A percentile compares a stretch with the other conserved stretches of the same genome.
phyloP scores from a whole-genome alignment of 805 yeast species.

The Metschnikowia similis region DNA sequence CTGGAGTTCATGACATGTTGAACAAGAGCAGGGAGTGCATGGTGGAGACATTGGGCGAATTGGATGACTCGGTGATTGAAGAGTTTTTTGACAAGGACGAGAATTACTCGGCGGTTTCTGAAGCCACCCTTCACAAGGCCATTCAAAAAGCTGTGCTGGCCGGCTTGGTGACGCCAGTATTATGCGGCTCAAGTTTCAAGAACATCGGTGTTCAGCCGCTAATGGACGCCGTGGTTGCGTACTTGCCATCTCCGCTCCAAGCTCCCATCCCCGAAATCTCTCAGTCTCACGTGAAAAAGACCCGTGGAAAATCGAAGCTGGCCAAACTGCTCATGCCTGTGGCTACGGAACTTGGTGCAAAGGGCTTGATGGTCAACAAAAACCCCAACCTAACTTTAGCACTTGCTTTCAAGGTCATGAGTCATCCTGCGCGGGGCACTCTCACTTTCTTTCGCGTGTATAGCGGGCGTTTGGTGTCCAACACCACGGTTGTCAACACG shows the following conservation, averaged over 20 bases:
- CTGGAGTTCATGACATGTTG: constrained; percentile 45
- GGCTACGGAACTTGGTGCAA: constrained; percentile 36
- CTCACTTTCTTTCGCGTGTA: constrained; percentile 87
- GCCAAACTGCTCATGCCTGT: constrained; percentile 15
- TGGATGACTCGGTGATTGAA: constrained; percentile 74
- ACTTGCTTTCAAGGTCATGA: constrained; percentile 85
- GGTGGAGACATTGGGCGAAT: constrained; percentile 79
- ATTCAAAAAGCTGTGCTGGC: constrained; percentile 60
- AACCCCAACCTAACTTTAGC: constrained; percentile 67
- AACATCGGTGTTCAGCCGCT: constrained; percentile 95
- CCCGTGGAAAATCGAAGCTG: constrained; percentile 16
- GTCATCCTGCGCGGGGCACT: constrained; percentile 77
- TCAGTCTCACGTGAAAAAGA: constrained; percentile 14
- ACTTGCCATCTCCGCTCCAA: constrained; percentile 79
- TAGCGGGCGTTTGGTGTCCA: constrained; percentile 67
- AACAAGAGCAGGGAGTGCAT: constrained; percentile 62
- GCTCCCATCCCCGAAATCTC: constrained; percentile 51
- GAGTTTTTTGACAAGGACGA: constrained; percentile 68
- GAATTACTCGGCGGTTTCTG: constrained; percentile 64
- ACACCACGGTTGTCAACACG: constrained; percentile 61
- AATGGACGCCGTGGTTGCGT: constrained; percentile 63
- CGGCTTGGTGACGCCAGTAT: constrained; percentile 64
- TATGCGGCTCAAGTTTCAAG: constrained; percentile 89
- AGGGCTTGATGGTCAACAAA: constrained; percentile 51
- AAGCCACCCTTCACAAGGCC: constrained; percentile 50